A percentile compares a stretch with the other conserved stretches of the same genome.
Evolutionary conservation across 164 flowering plant species (phyloP).

Genomic region (Cinnamomum chago): DNA sequence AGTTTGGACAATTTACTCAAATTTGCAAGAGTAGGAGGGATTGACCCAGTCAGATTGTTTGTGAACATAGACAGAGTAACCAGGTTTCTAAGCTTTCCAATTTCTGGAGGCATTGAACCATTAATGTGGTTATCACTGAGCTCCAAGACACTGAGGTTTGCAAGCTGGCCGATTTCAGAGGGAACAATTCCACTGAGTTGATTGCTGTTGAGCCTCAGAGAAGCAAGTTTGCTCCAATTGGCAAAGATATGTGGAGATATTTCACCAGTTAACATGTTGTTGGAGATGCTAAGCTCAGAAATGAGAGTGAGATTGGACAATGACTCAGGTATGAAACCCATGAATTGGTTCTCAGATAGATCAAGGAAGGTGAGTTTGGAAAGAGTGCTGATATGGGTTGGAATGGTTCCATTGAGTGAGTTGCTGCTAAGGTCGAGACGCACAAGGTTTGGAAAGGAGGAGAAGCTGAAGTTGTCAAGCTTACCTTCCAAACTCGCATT

Average conservation of each 20-base stretch:
- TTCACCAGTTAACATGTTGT: constrained; percentile 15
- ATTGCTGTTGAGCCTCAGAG: constrained; percentile 10
- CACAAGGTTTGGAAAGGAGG: constrained; percentile 22
- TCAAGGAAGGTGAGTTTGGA: constrained; percentile 21
- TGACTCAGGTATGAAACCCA: constrained; percentile 19
- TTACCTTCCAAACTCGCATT: constrained; percentile 11
- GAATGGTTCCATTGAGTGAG: constrained; percentile 15
- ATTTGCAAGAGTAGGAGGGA: constrained; percentile 1
- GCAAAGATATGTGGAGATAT: constrained; percentile 19
- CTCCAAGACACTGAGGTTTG: constrained; percentile 3
- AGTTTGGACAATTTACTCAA: background rate
- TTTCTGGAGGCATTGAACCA: constrained; percentile 28
- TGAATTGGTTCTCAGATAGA: constrained; percentile 18
- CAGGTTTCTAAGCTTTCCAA: constrained; percentile 32
- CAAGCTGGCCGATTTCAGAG: constrained; percentile 20
- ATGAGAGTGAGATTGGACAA: constrained; percentile 24
- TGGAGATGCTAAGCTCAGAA: constrained; percentile 15
- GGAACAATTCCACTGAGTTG: constrained; percentile 20
- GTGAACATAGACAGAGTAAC: background rate
- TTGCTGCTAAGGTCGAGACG: constrained; percentile 14
- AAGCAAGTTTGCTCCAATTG: constrained; percentile 9
- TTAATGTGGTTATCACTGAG: constrained; percentile 11
- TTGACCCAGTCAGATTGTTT: background rate
- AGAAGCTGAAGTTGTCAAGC: constrained; percentile 16
- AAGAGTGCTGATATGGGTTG: constrained; percentile 16